Evolutionary conservation across 371 early-diverging fungal species (phyloP).

Genomic region (Umbelopsis sp.): DNA sequence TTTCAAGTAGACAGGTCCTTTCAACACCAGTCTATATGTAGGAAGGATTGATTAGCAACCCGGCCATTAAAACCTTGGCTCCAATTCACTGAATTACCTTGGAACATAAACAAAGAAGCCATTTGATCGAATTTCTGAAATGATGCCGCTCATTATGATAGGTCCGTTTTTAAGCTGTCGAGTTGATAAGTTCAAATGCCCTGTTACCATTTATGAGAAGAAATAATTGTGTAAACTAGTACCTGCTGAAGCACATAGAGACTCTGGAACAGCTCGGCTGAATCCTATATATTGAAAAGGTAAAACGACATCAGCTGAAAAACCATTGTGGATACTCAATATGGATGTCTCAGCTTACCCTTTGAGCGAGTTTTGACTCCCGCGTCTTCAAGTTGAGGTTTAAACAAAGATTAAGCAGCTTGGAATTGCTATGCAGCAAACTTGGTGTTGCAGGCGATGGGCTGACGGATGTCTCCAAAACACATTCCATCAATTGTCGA

Average conservation of each 20-base stretch:
- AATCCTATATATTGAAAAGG: constrained; percentile 50
- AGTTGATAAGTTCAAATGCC: constrained; percentile 10
- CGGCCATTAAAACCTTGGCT: background rate
- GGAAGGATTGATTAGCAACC: background rate
- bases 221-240: constrained; percentile 10
- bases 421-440: constrained; percentile 42
- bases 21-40: constrained; percentile 57
- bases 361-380: constrained; percentile 76
- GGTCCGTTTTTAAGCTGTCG: constrained; percentile 35
- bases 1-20: constrained; percentile 69
- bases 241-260: constrained; percentile 68
- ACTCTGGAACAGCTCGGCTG: constrained; percentile 78
- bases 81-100: constrained; percentile 29
- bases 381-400: constrained; percentile 73
- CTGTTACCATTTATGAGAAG: background rate
- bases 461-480: constrained; percentile 31
- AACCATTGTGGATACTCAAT: too few species aligned
- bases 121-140: constrained; percentile 75
- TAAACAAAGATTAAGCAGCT: constrained; percentile 55
- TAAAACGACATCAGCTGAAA: background rate
- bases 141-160: constrained; percentile 66
- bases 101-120: constrained; percentile 78
- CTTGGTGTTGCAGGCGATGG: constrained; percentile 24
- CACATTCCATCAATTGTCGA: constrained; percentile 68
- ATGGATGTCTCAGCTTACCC: constrained; percentile 29